Base-by-base conservation (phyloP, 108 stramenopile species). In the Fragilaria crotonensis region DNA sequence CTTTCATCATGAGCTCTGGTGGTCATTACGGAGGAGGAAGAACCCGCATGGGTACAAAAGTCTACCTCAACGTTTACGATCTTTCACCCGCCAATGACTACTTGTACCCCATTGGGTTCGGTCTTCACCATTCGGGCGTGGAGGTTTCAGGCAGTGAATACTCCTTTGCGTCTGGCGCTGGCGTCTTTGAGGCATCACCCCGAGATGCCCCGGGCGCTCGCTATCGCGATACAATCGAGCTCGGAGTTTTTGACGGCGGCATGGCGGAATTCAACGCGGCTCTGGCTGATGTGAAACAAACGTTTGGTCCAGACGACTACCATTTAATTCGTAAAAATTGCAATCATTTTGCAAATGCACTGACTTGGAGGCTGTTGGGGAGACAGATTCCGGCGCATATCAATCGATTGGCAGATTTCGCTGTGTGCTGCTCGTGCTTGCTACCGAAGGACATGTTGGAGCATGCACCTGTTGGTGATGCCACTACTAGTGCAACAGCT, bases 331-430 rank as follows among this genome's bases (percentile, higher is more conserved):
- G 57, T 45, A 70, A 68, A 22, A 96, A 96, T 63, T 96, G 95
- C 78, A 96, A 96, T 62, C 89, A 91, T 67, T 96, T 96, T 70
- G 77, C 86, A 29, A 90, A 93, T 67, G 95, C 93, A 19, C 56
- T 96, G 9, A 72, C 69, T n/a, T 80, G 72, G 75, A 67, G 63
- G 23, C 75, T 96, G 11, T 57, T 92, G 47, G 47, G 60, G 17
- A 69, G 54, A 2, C 63, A 60, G 17, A 83, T 93, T 30, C 95
- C 95, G 4, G 70, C 72, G 3, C 85, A 90, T 69, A 77, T 96
- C 30, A 96, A 96, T 59, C 84, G 95, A 54, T 71, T 81, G 25
- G 87, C 93, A 1, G 70, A 85, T 77, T 41, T 90, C 46, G 93
- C 84, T n/a, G 69, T 72, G 5, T 90, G 77, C 57, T 88, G 75